phyloP scores from a whole-genome alignment of 2,329 filamentous ascomycete species.

The Neopestalotiopsis sp. region DNA sequence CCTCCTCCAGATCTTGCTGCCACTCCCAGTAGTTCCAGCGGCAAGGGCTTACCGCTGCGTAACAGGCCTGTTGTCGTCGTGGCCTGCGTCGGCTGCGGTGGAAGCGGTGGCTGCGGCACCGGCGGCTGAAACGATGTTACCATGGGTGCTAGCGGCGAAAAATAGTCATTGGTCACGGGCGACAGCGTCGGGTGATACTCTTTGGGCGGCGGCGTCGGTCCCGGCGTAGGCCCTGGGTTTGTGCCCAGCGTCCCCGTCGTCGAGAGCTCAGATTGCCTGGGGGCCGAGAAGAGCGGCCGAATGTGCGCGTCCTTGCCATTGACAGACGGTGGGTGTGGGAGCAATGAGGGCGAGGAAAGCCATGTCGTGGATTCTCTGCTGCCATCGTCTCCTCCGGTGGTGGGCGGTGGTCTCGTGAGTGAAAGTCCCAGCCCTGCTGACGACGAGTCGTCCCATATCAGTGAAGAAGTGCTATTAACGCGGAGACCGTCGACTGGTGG shows the following conservation, averaged over 20 bases:
- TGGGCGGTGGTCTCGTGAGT: background rate
- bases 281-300: conserved; percentile 3
- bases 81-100: background rate
- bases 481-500: background rate
- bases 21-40: background rate
- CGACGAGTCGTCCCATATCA: background rate
- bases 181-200: conserved; percentile 9
- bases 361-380: conserved; percentile 4
- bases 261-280: background rate
- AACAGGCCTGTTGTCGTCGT: background rate
- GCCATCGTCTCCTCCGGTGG: background rate
- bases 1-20: background rate
- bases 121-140: conserved; percentile 1
- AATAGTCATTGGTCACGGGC: conserved; percentile 8
- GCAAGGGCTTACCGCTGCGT: background rate
- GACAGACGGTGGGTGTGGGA: conserved; percentile 6
- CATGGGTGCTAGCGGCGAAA: conserved; percentile 1
- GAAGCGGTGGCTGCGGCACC: background rate
- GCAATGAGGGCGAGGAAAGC: conserved; percentile 3
- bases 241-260: too few relatives aligned
- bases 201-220: conserved; percentile 9
- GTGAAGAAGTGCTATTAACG: background rate
- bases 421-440: background rate
- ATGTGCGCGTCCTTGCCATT: background rate
- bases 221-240: background rate